phyloP scores from a whole-genome alignment of 805 yeast species.

The Barnettozyma populi region DNA sequence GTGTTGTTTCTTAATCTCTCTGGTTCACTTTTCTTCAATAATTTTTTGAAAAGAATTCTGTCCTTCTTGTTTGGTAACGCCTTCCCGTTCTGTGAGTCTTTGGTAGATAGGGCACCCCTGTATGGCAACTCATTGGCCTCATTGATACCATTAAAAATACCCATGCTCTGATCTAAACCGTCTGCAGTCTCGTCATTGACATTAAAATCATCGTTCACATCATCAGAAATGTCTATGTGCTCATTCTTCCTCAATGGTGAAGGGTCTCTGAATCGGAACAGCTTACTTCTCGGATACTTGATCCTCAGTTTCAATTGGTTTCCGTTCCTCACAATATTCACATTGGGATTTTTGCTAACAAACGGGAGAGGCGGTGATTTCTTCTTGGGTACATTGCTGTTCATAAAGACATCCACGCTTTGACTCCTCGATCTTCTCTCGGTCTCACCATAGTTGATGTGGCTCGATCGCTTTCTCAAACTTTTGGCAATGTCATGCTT shows the following conservation, averaged over 20 bases:
- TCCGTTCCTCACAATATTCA: constrained; percentile 15
- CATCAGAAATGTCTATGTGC: constrained; percentile 17
- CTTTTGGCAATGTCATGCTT: constrained; percentile 9
- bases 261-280: constrained; percentile 24
- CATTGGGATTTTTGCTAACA: constrained; percentile 19
- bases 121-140: constrained; percentile 57
- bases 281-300: constrained; percentile 13
- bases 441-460: constrained; percentile 2
- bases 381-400: not conserved
- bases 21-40: constrained; percentile 35
- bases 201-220: constrained; percentile 23
- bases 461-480: constrained; percentile 12
- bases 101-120: constrained; percentile 55
- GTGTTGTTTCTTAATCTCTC: constrained; percentile 34
- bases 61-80: constrained; percentile 58
- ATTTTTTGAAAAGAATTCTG: constrained; percentile 40
- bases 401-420: not conserved
- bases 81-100: constrained; percentile 51
- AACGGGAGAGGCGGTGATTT: not conserved
- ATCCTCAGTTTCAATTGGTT: constrained; percentile 22
- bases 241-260: constrained; percentile 19
- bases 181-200: constrained; percentile 17
- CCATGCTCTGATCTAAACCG: constrained; percentile 4
- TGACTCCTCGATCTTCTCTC: constrained; percentile 8
- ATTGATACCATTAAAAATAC: constrained; percentile 3